Conservation (phyloP, 257 asterid species). For the Capsicum pubescens region DNA sequence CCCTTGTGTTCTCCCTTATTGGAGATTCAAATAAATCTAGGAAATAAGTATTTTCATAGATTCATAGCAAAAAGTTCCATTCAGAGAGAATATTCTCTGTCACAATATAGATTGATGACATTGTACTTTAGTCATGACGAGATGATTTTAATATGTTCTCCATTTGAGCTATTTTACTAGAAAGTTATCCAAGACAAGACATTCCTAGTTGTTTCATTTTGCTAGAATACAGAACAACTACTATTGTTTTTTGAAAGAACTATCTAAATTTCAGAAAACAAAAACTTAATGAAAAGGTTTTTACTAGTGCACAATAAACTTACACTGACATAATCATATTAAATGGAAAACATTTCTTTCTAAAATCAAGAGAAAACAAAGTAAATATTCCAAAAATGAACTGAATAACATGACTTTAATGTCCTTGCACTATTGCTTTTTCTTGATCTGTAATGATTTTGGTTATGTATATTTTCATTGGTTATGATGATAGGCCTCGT, state of each 20-base stretch:
- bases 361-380: too few species aligned
- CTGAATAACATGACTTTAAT: neutral
- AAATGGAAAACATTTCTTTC: neutral
- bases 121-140: neutral
- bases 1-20: neutral
- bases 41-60: neutral
- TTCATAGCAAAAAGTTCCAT: neutral
- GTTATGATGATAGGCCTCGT: neutral
- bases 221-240: neutral
- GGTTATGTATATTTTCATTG: neutral
- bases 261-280: neutral
- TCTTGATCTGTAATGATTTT: neutral
- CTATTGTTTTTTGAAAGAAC: constrained; percentile 5
- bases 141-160: neutral
- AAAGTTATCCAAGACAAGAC: neutral
- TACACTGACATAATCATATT: constrained; percentile 1
- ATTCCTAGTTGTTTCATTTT: neutral
- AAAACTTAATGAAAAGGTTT: neutral
- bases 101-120: neutral
- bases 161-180: constrained; percentile 6
- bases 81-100: constrained; percentile 5
- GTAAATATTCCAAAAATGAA: too few species aligned
- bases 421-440: neutral
- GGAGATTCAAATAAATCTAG: neutral
- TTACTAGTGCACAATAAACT: neutral